phyloP scores from a whole-genome alignment of 257 asterid genomes.

The Plectranthus barbatus region DNA sequence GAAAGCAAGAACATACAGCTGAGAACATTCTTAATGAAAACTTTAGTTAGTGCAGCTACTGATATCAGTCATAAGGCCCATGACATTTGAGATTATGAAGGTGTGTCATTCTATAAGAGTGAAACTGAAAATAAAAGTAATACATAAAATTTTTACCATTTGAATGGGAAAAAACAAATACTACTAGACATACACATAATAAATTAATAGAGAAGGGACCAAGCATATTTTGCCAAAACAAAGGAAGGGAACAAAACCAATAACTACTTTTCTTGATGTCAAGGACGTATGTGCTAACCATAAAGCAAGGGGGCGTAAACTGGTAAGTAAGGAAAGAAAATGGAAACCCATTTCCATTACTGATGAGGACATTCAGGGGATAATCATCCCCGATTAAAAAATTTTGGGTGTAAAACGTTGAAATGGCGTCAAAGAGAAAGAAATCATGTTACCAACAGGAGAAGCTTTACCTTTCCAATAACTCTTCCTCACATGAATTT shows the following conservation, averaged over 20 bases:
- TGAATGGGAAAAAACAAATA: background rate
- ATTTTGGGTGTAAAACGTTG: background rate
- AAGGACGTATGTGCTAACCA: no score
- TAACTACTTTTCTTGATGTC: background rate
- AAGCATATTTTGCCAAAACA: no score
- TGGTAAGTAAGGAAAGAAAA: background rate
- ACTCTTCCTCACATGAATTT: conserved; percentile 87
- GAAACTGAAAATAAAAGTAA: background rate
- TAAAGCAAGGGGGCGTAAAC: background rate
- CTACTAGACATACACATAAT: background rate
- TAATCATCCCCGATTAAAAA: background rate
- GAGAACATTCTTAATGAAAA: background rate
- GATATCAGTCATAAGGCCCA: conserved; percentile 5
- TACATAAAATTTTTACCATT: background rate
- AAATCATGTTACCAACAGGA: background rate
- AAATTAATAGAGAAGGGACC: conserved; percentile 1
- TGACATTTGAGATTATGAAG: background rate
- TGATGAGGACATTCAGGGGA: background rate
- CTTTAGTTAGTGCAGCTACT: background rate
- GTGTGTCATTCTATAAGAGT: background rate
- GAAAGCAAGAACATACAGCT: background rate
- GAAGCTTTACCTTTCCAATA: conserved; percentile 65
- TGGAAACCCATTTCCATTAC: background rate
- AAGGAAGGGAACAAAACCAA: background rate
- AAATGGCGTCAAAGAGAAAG: background rate